Percentiles rank a stretch among this genome's conserved stretches.
These are phyloP conservation scores for Pythium vanterpoolii DNA, from an alignment of 352 stramenopile species.

Conservation along the genomic window DNA sequence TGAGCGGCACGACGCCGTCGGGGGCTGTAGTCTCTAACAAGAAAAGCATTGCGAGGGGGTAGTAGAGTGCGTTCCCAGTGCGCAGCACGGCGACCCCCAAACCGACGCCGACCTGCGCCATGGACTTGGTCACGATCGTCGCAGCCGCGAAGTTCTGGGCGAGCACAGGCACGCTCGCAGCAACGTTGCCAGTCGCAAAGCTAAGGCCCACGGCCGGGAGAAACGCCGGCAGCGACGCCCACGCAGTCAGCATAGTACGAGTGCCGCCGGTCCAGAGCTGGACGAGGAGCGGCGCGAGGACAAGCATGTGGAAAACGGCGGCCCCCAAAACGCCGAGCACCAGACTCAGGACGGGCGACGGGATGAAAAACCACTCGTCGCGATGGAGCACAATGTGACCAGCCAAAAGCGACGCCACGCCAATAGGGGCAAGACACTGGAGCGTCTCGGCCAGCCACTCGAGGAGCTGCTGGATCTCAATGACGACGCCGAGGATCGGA, in stretches of 20 bases:
- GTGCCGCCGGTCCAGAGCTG: conserved; percentile 24
- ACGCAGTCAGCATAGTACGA: no score
- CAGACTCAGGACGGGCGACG: conserved; percentile 31
- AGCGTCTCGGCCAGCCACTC: conserved; percentile 41
- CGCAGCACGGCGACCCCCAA: conserved; percentile 27
- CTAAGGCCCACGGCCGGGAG: conserved; percentile 34
- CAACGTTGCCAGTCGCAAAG: conserved; percentile 36
- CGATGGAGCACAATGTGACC: conserved; percentile 39
- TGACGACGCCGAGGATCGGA: conserved; percentile 36
- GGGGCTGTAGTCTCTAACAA: conserved; percentile 11
- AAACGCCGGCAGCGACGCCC: conserved; percentile 24
- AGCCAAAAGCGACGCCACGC: conserved; percentile 35
- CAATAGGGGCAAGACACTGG: conserved; percentile 35
- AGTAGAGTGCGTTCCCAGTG: conserved; percentile 42
- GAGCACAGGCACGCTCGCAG: conserved; percentile 30
- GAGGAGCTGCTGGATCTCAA: conserved; percentile 47
- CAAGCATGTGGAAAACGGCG: conserved; percentile 27
- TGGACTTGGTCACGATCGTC: conserved; percentile 42
- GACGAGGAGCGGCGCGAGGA: conserved; percentile 35
- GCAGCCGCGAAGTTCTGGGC: conserved; percentile 37
- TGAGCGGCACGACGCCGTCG: conserved; percentile 6
- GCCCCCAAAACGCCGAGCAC: conserved; percentile 33
- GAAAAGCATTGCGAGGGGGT: conserved; percentile 30
- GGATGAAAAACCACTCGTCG: conserved; percentile 39
- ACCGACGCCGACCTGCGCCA: conserved; percentile 26